A percentile compares a stretch with the other conserved stretches of the same genome.
These are phyloP conservation scores for Fusarium humuli DNA, from an alignment of 2,329 filamentous ascomycete genomes.

Conservation along the genomic window DNA sequence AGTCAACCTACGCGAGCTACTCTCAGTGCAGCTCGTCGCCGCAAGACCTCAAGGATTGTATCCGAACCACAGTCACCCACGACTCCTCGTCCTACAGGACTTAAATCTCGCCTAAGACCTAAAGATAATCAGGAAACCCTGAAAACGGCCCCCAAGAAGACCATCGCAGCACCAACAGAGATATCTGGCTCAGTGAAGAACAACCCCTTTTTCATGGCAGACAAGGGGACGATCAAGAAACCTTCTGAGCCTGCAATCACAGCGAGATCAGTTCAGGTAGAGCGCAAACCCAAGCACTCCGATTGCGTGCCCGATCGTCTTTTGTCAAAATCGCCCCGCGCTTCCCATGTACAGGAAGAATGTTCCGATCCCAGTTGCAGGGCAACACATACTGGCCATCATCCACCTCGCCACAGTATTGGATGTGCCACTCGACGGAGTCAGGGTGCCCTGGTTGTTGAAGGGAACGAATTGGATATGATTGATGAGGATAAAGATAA, in stretches of 20 bases:
- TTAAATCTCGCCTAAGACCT: slow-evolving; percentile 11
- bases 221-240: slow-evolving; percentile 41
- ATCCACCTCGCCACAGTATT: slow-evolving; percentile 50
- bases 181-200: slow-evolving; percentile 41
- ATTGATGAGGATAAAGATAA: slow-evolving; percentile 15
- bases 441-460: background rate
- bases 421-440: slow-evolving; percentile 44
- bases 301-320: slow-evolving; percentile 48
- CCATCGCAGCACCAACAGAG: slow-evolving; percentile 18
- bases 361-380: slow-evolving; percentile 48
- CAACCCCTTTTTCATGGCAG: slow-evolving; percentile 51
- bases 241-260: slow-evolving; percentile 41
- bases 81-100: slow-evolving; percentile 10
- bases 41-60: slow-evolving; percentile 20
- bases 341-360: slow-evolving; percentile 26
- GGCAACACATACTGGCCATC: slow-evolving; percentile 44
- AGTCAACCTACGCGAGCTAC: slow-evolving; percentile 4
- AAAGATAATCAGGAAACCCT: slow-evolving; percentile 7
- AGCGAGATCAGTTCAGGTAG: slow-evolving; percentile 32
- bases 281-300: slow-evolving; percentile 41
- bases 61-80: slow-evolving; percentile 25
- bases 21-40: slow-evolving; percentile 7
- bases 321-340: slow-evolving; percentile 19
- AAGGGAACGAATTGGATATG: slow-evolving; percentile 13
- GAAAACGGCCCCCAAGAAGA: slow-evolving; percentile 21